Base-by-base conservation (phyloP, 176 grass and related monocot species). In the Triticum monococcum region DNA sequence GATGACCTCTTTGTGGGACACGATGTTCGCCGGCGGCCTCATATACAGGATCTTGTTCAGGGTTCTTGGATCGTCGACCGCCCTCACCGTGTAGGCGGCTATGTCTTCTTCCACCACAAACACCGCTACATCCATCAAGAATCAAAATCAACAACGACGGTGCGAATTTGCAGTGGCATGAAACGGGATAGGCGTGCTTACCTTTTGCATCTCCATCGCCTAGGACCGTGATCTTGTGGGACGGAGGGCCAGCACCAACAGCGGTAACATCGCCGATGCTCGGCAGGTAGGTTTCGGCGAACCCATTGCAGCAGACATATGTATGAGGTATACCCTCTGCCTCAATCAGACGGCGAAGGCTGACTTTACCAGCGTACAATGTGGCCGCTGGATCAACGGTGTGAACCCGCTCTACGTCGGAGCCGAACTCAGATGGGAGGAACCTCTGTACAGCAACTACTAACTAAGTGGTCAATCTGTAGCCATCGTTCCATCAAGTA, bases 21-120 rank as follows among this genome's bases (percentile, higher is more conserved):
- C 0, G 1, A 88, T 81, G 61, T 92, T 95, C 7, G 30, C 71
- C 0, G 74, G 70, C 0, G 86, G 91, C 4, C 86, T 89, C 65
- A 95, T 9, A 79, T 92, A 92, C 41, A 95, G 56, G 9, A 89
- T 85, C 80, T 91, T 95, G 84, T 95, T 92, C 30, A 95, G 64
- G 24, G 86, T 84, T 69, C 86, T 87, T 0, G 54, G 86, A 54
- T 95, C 88, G 7, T 86, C 33, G 8, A 89, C 35, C 5, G 88
- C 65, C 17, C 81, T 79, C 50, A 87, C 71, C 20, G 90, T 89
- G 75, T 89, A 92, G 10, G 48, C 5, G 1, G 48, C 48, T 18
- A 52, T 52, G 48, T 52, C 48, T 52, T 52, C 5, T 52, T 52
- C 48, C 48, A 46, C 71, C 71, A 46, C 25, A 52, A 52, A 52